Conservation (phyloP, 805 yeast species). For the Metschnikowia kunwiensis region DNA sequence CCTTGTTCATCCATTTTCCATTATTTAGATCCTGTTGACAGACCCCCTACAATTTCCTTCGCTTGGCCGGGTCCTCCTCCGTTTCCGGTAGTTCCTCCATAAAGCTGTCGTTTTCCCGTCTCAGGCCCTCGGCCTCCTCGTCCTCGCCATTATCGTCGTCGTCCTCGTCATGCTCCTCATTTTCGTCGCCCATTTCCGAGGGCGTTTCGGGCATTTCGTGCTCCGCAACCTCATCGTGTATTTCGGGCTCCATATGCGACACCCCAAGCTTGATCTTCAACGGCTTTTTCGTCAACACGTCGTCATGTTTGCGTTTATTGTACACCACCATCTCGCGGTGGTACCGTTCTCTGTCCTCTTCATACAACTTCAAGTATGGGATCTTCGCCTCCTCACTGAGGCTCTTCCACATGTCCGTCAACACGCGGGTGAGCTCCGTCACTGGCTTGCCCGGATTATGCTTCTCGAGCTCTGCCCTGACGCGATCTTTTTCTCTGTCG, state of each 20-base stretch:
- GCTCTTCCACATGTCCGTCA: conserved; percentile 84
- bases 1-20: background rate
- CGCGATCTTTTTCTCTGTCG: conserved; percentile 76
- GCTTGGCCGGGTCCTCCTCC: background rate
- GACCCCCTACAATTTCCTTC: background rate
- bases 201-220: conserved; percentile 5
- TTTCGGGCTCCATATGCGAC: background rate
- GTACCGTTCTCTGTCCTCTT: conserved; percentile 75
- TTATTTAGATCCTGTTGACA: background rate
- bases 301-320: conserved; percentile 19
- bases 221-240: too few species aligned
- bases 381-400: conserved; percentile 65
- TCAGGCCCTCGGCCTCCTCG: background rate
- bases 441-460: conserved; percentile 43
- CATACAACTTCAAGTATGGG: conserved; percentile 72
- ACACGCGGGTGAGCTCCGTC: conserved; percentile 67
- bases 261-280: background rate
- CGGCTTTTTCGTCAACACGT: background rate
- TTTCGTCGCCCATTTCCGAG: conserved; percentile 1
- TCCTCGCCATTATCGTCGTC: conserved; percentile 6
- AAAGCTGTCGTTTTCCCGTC: background rate
- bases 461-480: conserved; percentile 56
- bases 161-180: conserved; percentile 4
- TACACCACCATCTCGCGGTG: conserved; percentile 65
- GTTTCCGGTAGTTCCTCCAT: background rate